phyloP scores from a whole-genome alignment of 768 basidiomycete species.

The Boletellus sp. region DNA sequence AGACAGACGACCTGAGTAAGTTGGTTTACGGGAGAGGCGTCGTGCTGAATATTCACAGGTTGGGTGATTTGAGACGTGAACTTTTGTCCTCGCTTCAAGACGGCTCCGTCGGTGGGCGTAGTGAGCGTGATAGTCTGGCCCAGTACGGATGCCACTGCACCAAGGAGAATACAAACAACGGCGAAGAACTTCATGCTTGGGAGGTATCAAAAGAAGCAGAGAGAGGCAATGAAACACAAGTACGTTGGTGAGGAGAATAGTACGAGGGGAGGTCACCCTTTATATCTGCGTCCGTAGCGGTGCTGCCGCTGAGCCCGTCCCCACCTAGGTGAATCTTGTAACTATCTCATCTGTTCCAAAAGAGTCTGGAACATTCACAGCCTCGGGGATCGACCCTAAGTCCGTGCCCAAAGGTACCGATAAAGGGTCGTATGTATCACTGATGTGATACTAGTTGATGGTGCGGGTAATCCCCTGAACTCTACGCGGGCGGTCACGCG shows the following conservation, averaged over 20 bases:
- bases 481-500: too few relatives aligned
- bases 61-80: slow-evolving; percentile 17
- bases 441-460: too few relatives aligned
- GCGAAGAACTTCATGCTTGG: slow-evolving; percentile 18
- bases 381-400: too few relatives aligned
- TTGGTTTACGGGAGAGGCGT: too few relatives aligned
- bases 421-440: too few relatives aligned
- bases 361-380: too few relatives aligned
- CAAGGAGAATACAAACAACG: slow-evolving; percentile 3
- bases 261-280: not conserved
- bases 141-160: slow-evolving; percentile 9
- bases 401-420: too few relatives aligned
- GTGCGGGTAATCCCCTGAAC: too few relatives aligned
- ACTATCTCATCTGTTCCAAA: too few relatives aligned
- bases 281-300: not conserved
- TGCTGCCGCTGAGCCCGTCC: not conserved
- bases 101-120: slow-evolving; percentile 17
- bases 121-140: slow-evolving; percentile 30
- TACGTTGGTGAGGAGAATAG: not conserved
- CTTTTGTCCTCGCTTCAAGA: slow-evolving; percentile 14
- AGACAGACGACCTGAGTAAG: too few relatives aligned
- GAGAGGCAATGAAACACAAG: too few relatives aligned
- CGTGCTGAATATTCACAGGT: slow-evolving; percentile 16
- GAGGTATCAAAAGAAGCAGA: not conserved
- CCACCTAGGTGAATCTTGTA: not conserved